A percentile compares a stretch with the other conserved stretches of the same genome.
phyloP scores from a whole-genome alignment of 1,139 yeast species.

The Magnusiomyces ingens region DNA sequence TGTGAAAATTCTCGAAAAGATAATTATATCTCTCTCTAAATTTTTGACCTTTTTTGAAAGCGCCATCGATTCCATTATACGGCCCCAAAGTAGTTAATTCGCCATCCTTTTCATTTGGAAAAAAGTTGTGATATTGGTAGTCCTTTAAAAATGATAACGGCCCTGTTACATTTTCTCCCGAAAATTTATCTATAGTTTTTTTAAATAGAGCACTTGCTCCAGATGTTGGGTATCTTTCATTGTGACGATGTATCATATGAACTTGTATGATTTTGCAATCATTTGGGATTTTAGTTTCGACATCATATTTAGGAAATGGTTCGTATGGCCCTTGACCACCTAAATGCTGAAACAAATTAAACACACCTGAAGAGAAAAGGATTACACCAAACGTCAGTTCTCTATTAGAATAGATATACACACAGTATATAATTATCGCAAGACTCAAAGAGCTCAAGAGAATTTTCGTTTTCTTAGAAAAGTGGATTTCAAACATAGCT shows the following conservation, averaged over 20 bases:
- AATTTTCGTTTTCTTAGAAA: no score
- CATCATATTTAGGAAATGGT: conserved; percentile 34
- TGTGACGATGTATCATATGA: conserved; percentile 19
- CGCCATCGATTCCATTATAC: conserved; percentile 16
- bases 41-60: conserved; percentile 12
- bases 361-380: conserved; percentile 3
- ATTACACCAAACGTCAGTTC: no score
- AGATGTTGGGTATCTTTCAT: conserved; percentile 19
- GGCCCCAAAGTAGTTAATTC: conserved; percentile 18
- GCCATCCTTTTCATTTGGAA: conserved; percentile 15
- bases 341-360: conserved; percentile 13
- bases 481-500: no score
- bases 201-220: neutral
- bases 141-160: conserved; percentile 17
- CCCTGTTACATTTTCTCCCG: conserved; percentile 13
- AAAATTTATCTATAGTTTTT: conserved; percentile 12
- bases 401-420: no score
- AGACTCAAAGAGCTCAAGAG: no score
- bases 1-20: conserved; percentile 3
- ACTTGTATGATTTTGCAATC: conserved; percentile 18
- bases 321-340: conserved; percentile 22
- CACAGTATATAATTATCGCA: no score
- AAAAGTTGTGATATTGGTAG: conserved; percentile 15
- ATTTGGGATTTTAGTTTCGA: neutral
- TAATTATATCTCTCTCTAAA: conserved; percentile 12